Evolutionary conservation across 83 land plant species (phyloP).

Genomic region (Diphasiastrum complanatum): DNA sequence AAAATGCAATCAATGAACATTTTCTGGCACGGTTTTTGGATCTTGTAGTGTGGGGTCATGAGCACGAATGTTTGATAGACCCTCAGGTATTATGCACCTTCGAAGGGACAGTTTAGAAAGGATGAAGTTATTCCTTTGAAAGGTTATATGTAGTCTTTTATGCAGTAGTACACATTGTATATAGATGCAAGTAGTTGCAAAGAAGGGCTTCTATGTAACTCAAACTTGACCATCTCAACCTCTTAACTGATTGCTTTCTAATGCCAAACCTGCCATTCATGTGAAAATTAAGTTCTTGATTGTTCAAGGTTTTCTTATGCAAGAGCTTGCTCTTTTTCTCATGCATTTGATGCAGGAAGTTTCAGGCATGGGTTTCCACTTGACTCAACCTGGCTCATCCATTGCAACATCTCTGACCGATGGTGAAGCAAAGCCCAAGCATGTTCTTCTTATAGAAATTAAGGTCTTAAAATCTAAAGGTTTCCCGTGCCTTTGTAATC

Average conservation of each 20-base stretch:
- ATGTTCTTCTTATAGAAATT: constrained; percentile 90
- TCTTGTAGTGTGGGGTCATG: constrained; percentile 96
- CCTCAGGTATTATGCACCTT: constrained; percentile 54
- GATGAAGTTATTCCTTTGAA: too few species aligned
- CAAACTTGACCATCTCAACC: too few species aligned
- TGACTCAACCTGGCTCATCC: constrained; percentile 95
- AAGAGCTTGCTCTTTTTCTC: background rate
- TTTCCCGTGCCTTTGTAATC: background rate
- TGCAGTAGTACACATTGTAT: too few species aligned
- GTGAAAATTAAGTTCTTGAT: background rate
- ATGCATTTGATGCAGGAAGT: constrained; percentile 70
- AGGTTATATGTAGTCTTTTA: too few species aligned
- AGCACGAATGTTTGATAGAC: constrained; percentile 91
- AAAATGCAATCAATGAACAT: constrained; percentile 97
- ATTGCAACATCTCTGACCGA: constrained; percentile 94
- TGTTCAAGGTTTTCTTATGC: background rate
- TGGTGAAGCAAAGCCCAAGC: constrained; percentile 95
- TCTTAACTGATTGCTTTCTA: too few species aligned
- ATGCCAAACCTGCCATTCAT: too few species aligned
- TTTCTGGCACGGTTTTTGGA: constrained; percentile 88
- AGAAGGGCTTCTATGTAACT: too few species aligned
- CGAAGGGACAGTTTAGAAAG: too few species aligned
- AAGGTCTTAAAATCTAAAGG: constrained; percentile 39
- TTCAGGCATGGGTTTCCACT: constrained; percentile 94
- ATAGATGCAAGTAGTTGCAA: too few species aligned